Base-by-base conservation (phyloP, 257 asterid genomes). In the Salvia rosmarinus region DNA sequence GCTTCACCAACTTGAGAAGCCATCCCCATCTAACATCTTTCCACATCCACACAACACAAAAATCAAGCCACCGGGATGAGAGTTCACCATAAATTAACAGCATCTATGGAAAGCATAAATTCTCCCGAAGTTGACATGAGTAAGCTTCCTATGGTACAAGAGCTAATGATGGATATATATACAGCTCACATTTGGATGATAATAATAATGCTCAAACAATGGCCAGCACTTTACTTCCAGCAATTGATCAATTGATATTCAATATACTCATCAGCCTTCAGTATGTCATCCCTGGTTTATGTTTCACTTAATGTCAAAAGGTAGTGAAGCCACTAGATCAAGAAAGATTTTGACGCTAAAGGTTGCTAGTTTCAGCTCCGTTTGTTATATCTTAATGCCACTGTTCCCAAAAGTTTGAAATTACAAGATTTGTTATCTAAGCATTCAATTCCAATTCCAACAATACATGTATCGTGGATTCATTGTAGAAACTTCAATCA, bases 1-100 rank as follows among this genome's bases (percentile, higher is more conserved):
- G 58, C 52, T 63, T 58, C 34, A 40, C 51, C 23, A 64, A 37
- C 64, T 50, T 65, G 57, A 64, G 57, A 70, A 71, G 69, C 72
- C 43, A 39, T 67, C 46, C 43, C 52, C 44, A 67, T 43, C 68
- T n/a, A 60, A 52, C 49, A 74, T 21, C 35, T 55, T 10, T 40
- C 44, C 58, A 50, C 63, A 66, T 40, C 44, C 58, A 50, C 63
- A 66, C 59, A 62, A 34, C 42, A 43, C 37, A 42, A 39, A 19
- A 35, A 6, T 56, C 30, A 37, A 61, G 65, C 43, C 44, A 64
- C 52, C 40, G 23, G 5, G 16, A 25, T 56, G 49, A 64, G 13
- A 69, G 19, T 35, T 17, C 16, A 47, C 63, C 34, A 20, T 21
- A 76, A 54, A 40, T 2, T 20, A 46, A 16, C 32, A 64, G 64